Evolutionary conservation across 768 basidiomycete genomes (phyloP), one percentile per base, ranked within the genome.

Genomic region (Gloeostereum incarnatum): DNA sequence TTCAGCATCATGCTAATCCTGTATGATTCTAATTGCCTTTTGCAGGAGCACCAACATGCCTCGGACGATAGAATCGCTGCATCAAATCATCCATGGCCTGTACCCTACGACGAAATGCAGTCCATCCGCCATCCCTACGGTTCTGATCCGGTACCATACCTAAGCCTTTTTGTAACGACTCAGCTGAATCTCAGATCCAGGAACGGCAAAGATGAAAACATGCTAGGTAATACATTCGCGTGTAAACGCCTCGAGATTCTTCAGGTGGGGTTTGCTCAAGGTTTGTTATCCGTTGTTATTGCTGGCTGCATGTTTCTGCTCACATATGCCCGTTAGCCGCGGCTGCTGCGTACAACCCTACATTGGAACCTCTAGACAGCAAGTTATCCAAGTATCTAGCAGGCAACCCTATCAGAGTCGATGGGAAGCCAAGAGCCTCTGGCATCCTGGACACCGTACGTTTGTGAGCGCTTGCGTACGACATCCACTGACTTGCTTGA

Each of bases 341-440:
- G 2, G 80, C 80, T 0, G 58, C 69, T 1, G 63, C 65, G 2
- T 81, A 73, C 56, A 86, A 87, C 44, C 67, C 66, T 3, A 66
- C 63, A 2, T 64, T 90, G 2, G 70, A 73, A 40, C 64, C 62
- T 10, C 56, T 89, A 14, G 84, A 90, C 48, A 58, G 58, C 27
- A 73, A 72, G 36, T 38, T 90, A n/a, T 81, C 76, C 0, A 81
- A 74, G 50, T 82, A 81, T 51, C 57, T 84, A 22, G 66, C 69
- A 16, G 82, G 81, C 0, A 76, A 73, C 20, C 78, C 82, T 1
- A 57, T 91, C 9, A 71, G 83, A 7, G 60, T 90, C 11, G 83
- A 89, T 45, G 82, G 84, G 0, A 76, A 72, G 50, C 87, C 87
- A 2, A 60, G 81, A 37, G 81, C 79, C 3, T 83, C 76, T 10